phyloP scores from a whole-genome alignment of 2,329 filamentous ascomycete species.

The Trichoderma semiorbis region DNA sequence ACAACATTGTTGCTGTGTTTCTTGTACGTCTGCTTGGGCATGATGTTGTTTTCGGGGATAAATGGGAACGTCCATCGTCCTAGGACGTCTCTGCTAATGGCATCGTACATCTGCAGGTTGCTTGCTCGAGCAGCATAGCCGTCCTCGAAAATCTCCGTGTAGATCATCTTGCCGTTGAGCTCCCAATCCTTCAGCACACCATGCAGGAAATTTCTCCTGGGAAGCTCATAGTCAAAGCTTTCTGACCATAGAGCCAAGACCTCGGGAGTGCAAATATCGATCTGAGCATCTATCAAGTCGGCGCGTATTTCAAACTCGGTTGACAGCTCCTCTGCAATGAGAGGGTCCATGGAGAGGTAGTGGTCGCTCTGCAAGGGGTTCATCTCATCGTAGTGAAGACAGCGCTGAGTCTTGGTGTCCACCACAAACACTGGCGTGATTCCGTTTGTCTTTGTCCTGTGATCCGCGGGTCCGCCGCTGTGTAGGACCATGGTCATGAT shows the following conservation, averaged over 20 bases:
- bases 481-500: conserved; percentile 96
- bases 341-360: conserved; percentile 70
- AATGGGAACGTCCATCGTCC: conserved; percentile 85
- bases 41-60: conserved; percentile 82
- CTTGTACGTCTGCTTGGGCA: conserved; percentile 73
- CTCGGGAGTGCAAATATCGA: conserved; percentile 96
- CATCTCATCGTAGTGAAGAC: conserved; percentile 93
- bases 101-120: conserved; percentile 85
- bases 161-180: conserved; percentile 94
- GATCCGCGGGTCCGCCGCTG: conserved; percentile 64
- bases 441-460: conserved; percentile 73
- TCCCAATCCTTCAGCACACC: conserved; percentile 96
- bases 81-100: conserved; percentile 82
- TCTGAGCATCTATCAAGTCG: conserved; percentile 88
- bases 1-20: conserved; percentile 68
- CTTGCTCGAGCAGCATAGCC: conserved; percentile 83
- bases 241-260: conserved; percentile 94
- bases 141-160: conserved; percentile 78
- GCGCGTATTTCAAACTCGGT: conserved; percentile 76
- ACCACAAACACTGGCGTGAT: conserved; percentile 82
- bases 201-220: conserved; percentile 82
- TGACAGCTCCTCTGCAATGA: conserved; percentile 67
- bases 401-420: conserved; percentile 74
- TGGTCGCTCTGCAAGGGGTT: conserved; percentile 63
- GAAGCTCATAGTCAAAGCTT: conserved; percentile 93